These are phyloP conservation scores for Cajanus cajan DNA, from an alignment of 306 rosid species.

Conservation along the genomic window DNA sequence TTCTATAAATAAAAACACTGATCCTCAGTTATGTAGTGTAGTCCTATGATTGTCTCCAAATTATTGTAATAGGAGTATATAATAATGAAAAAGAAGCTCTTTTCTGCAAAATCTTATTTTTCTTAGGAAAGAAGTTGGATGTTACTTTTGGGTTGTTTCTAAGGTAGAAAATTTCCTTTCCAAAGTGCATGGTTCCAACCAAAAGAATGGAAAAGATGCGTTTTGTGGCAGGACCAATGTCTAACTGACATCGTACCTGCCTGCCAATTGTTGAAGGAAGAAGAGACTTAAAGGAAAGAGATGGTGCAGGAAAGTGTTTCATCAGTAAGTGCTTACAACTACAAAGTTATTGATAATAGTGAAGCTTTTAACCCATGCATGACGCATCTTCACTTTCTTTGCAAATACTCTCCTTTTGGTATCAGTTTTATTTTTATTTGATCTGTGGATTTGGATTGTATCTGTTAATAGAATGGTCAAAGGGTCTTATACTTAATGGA, in stretches of 20 bases:
- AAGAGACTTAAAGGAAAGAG: conserved; percentile 6
- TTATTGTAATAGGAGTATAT: neutral
- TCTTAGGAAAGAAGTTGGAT: neutral
- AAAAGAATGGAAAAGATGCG: neutral
- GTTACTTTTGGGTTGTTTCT: neutral
- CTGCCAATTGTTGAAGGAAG: neutral
- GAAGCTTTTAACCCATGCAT: conserved; percentile 1
- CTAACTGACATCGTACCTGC: neutral
- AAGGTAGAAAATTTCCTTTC: neutral
- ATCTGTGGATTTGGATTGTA: neutral
- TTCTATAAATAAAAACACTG: neutral
- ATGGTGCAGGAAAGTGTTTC: neutral
- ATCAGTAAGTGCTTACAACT: neutral
- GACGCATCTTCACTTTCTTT: neutral
- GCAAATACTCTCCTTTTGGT: neutral
- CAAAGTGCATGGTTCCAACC: neutral
- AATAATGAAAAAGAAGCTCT: neutral
- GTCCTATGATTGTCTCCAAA: neutral
- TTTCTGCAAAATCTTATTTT: neutral
- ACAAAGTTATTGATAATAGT: neutral
- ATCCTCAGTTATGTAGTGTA: neutral
- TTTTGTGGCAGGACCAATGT: neutral
- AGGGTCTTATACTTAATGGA: neutral
- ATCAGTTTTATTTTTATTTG: neutral
- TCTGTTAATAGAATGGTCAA: too few relatives aligned